Evolutionary conservation across 345 rosid genomes (phyloP).

Genomic region (Pistacia atlantica): DNA sequence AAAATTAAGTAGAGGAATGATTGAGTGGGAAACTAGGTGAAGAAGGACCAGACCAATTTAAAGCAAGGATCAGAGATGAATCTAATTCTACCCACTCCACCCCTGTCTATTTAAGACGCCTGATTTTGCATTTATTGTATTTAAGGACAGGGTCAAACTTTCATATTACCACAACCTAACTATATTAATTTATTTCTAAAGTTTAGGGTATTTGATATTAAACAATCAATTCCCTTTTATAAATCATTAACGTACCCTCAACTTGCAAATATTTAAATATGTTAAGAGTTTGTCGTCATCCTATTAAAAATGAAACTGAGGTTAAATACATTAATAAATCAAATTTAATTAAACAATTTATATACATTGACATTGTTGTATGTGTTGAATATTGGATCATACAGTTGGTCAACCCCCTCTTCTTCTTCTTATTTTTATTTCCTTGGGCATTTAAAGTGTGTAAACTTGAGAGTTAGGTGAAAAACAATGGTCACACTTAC

Average conservation of each 20-base stretch:
- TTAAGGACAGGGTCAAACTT: no score
- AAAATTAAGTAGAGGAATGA: neutral
- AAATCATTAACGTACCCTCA: no score
- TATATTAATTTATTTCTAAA: no score
- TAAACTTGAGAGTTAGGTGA: neutral
- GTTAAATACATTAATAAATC: no score
- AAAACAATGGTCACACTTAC: neutral
- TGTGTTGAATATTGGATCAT: neutral
- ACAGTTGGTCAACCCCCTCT: neutral
- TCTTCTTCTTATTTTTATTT: neutral
- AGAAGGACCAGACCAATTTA: neutral
- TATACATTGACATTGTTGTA: no score
- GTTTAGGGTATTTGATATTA: no score
- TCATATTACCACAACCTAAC: no score
- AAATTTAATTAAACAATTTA: no score
- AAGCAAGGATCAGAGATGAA: neutral
- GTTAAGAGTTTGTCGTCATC: no score
- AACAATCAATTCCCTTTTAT: no score
- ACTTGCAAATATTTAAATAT: no score
- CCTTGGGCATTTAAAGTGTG: neutral
- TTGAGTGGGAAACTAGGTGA: neutral
- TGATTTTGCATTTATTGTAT: slow-evolving; percentile 1
- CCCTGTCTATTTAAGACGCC: slow-evolving; percentile 15
- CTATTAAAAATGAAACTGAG: no score
- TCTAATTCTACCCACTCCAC: slow-evolving; percentile 6